phyloP scores from a whole-genome alignment of 2,329 filamentous ascomycete genomes.

The Thielaviopsis musarum region DNA sequence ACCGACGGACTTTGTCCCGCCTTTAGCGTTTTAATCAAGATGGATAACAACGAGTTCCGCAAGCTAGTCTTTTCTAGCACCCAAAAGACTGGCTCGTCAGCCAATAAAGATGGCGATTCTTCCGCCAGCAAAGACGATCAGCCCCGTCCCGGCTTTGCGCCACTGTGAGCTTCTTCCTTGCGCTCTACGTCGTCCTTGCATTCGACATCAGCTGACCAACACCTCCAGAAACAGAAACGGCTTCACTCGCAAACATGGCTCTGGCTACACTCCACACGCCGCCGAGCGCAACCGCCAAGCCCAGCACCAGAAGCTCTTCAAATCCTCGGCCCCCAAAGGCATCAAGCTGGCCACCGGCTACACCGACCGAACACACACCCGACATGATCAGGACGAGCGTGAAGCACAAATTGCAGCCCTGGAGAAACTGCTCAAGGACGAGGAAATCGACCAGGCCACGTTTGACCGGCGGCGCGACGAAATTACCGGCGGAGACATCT shows the following conservation, averaged over 20 bases:
- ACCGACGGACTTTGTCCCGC: background rate
- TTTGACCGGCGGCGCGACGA: conserved; percentile 61
- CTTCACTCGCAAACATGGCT: conserved; percentile 17
- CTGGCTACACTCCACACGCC: conserved; percentile 18
- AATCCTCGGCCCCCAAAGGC: conserved; percentile 67
- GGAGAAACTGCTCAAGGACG: conserved; percentile 66
- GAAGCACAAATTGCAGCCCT: conserved; percentile 57
- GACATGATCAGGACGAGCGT: conserved; percentile 37
- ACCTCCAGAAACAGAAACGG: background rate
- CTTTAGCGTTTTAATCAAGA: conserved; percentile 21
- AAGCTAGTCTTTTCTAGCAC: conserved; percentile 47
- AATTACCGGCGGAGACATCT: conserved; percentile 67
- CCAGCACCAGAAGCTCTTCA: conserved; percentile 54
- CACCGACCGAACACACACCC: conserved; percentile 57
- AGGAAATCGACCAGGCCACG: conserved; percentile 63
- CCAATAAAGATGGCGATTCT: background rate
- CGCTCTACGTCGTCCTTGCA: background rate
- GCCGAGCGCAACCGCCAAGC: conserved; percentile 41
- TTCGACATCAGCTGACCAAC: background rate
- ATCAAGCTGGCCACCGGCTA: conserved; percentile 67
- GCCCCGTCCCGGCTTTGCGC: conserved; percentile 2
- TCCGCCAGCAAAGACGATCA: background rate
- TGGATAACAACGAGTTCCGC: conserved; percentile 96
- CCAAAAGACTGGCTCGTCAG: conserved; percentile 21
- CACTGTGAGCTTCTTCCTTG: conserved; percentile 29